These are phyloP conservation scores for Pseudogymnoascus sp. DNA, from an alignment of 2,329 filamentous ascomycete species.

Conservation along the genomic window DNA sequence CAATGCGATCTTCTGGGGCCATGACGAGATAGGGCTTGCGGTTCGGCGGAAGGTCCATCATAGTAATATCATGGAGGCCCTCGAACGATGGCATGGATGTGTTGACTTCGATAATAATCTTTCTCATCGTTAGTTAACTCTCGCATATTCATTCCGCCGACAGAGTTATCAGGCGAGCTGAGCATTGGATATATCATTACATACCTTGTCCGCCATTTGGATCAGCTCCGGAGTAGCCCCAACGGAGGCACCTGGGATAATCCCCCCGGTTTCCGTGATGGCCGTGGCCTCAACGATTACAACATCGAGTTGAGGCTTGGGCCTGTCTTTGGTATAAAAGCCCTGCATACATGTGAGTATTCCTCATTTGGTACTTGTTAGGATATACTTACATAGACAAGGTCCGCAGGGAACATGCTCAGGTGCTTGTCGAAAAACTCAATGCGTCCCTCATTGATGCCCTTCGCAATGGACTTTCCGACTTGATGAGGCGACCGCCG, in stretches of 20 bases:
- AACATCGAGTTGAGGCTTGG: slow-evolving; percentile 65
- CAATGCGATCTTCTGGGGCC: slow-evolving; percentile 77
- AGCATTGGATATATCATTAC: slow-evolving; percentile 8
- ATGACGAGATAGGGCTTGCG: slow-evolving; percentile 83
- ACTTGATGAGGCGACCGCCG: slow-evolving; percentile 78
- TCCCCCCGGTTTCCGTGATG: slow-evolving; percentile 81
- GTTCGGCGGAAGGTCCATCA: slow-evolving; percentile 72
- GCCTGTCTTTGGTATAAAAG: slow-evolving; percentile 74
- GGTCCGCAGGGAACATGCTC: slow-evolving; percentile 82
- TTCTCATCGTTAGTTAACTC: background rate
- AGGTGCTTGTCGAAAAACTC: slow-evolving; percentile 92
- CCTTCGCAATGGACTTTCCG: slow-evolving; percentile 81
- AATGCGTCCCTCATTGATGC: slow-evolving; percentile 81
- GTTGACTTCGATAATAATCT: slow-evolving; percentile 87
- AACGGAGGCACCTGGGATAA: slow-evolving; percentile 78
- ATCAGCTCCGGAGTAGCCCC: slow-evolving; percentile 78
- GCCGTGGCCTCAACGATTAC: slow-evolving; percentile 78
- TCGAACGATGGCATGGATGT: slow-evolving; percentile 77
- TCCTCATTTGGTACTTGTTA: background rate
- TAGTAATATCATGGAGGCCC: slow-evolving; percentile 82
- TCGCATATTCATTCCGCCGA: background rate
- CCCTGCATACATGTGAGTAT: slow-evolving; percentile 38
- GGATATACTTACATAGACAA: slow-evolving; percentile 50
- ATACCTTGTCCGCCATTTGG: slow-evolving; percentile 78
- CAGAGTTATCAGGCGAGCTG: background rate